Conservation (phyloP, 164 flowering plant species). For the Stephania cephalantha region DNA sequence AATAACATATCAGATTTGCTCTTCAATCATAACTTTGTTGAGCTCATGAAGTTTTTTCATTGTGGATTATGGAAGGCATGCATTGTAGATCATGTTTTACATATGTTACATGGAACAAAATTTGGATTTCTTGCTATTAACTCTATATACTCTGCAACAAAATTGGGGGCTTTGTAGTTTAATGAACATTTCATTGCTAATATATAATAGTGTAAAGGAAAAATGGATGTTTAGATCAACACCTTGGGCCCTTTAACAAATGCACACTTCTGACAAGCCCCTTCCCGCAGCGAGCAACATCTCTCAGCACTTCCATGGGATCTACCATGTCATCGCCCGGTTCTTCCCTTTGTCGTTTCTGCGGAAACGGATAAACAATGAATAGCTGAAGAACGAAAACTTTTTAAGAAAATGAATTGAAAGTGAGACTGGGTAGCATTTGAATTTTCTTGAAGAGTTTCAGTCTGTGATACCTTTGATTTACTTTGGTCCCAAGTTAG, state of each 20-base stretch:
- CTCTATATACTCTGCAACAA: no score
- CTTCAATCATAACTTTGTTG: no score
- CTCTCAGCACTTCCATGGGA: conserved; percentile 35
- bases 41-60: no score
- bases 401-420: neutral
- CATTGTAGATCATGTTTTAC: no score
- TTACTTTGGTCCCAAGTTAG: conserved; percentile 55
- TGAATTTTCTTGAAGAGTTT: neutral
- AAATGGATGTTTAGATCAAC: neutral
- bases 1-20: no score
- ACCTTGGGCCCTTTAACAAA: conserved; percentile 59
- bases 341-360: conserved; percentile 74
- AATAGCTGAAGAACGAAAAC: neutral
- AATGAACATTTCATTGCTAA: no score
- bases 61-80: no score
- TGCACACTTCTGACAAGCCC: conserved; percentile 65
- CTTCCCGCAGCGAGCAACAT: conserved; percentile 43
- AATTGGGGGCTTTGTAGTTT: no score
- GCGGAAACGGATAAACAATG: conserved; percentile 12
- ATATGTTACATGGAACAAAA: no score
- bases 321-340: conserved; percentile 29
- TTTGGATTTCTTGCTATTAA: no score
- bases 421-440: neutral
- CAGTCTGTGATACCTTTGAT: conserved; percentile 47
- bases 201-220: no score